Percentiles rank a stretch among this genome's conserved stretches.
These are phyloP conservation scores for Malania oleifera DNA, from an alignment of 164 flowering plant genomes.

Conservation along the genomic window DNA sequence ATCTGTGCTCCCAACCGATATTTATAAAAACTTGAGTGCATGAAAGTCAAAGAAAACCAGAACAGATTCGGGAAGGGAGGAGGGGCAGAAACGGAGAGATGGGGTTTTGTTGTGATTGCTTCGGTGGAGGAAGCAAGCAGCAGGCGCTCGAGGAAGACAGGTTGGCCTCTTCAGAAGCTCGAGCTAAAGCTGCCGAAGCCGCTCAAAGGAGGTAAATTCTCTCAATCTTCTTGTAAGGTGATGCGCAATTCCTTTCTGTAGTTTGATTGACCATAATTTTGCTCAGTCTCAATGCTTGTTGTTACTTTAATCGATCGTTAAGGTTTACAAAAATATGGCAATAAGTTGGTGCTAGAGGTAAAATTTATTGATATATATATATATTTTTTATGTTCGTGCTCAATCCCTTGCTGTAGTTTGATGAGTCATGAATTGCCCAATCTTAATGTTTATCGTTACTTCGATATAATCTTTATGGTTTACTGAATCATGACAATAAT, in stretches of 20 bases:
- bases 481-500: too few relatives aligned
- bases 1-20: too few relatives aligned
- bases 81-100: constrained; percentile 20
- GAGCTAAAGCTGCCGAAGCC: constrained; percentile 84
- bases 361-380: too few relatives aligned
- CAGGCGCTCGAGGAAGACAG: constrained; percentile 58
- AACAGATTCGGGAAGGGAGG: not conserved
- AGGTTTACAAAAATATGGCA: too few relatives aligned
- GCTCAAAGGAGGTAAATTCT: constrained; percentile 59
- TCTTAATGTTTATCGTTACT: too few relatives aligned
- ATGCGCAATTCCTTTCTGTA: not conserved
- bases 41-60: too few relatives aligned
- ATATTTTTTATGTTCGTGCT: too few relatives aligned
- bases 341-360: too few relatives aligned
- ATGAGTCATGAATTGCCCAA: not conserved
- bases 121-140: constrained; percentile 43
- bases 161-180: constrained; percentile 68
- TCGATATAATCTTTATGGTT: too few relatives aligned
- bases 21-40: too few relatives aligned
- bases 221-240: not conserved
- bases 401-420: not conserved
- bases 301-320: too few relatives aligned
- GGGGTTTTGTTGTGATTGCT: constrained; percentile 57
- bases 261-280: not conserved
- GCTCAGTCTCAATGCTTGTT: not conserved